Evolutionary conservation across 805 yeast species (phyloP), one percentile per base, ranked within the genome.

Genomic region (Ogataea wickerhamii): DNA sequence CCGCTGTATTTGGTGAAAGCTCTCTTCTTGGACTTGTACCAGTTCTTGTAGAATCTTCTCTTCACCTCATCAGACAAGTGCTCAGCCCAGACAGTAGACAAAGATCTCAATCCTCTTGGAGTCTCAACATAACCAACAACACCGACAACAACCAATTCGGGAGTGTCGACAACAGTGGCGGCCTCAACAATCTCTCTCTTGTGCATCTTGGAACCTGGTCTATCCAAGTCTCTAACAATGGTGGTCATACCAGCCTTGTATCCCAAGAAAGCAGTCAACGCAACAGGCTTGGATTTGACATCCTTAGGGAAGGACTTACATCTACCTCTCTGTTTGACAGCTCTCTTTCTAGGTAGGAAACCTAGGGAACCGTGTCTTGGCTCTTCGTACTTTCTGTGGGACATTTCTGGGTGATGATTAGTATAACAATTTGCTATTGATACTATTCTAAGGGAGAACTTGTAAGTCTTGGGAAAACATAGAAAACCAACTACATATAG

Each of bases 121-220:
- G 98, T 89, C 80, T 91, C 98, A 67, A 93, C 93, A 93, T 93
- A 93, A 75, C 98, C 98, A 67, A 93, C 98, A 71, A 88, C 96
- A 87, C 98, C 98, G 61, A 93, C 97, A 70, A 93, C 83, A 68
- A 93, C 98, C 67, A 93, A 73, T 70, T 96, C 96, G 71, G 98
- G 98, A 64, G 98, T 86, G 81, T 93, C 98, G 61, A 93, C 96
- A 64, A 93, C 95, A 62, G 98, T 80, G 71, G 93, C 96, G 65
- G 98, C 98, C 82, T 93, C 98, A 57, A 93, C 98, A 62, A 93
- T 82, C 80, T 93, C 98, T 77, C 98, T 94, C 94, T 93, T 93
- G 96, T 93, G 97, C 96, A 91, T 88, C 82, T 93, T 93, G 70
- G 98, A 93, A 73, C 98, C 98, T 77, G 98, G 98, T 79, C 98